Base-by-base conservation (phyloP, 169 alveolate genomes). In the Perkinsus chesapeaki region DNA sequence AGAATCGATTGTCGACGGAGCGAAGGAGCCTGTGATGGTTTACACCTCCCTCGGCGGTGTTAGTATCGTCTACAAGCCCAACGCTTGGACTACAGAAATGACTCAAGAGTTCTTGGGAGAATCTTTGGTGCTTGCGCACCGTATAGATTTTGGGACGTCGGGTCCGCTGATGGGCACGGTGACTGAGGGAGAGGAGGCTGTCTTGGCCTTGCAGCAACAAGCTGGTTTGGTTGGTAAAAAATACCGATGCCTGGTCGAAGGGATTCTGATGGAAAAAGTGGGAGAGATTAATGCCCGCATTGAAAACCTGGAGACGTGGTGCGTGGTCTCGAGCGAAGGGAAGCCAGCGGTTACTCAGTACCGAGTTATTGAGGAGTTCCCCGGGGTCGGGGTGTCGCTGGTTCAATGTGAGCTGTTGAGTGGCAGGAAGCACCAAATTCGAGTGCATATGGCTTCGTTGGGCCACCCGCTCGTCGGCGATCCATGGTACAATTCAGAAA, bases 391-490 rank as follows among this genome's bases (percentile, higher is more conserved):
- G 31, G 82, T 60, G 82, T 93, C 93, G 39, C 94, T 73, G 92
- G 95, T 91, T 0, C 48, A 91, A 12, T 91, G 93, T 39, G 82
- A 73, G 82, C n/a, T 91, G 16, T 73, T 91, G 73, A 91, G 47
- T 19, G 93, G 93, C 39, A 37, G 93, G 5, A 91, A 47, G 39
- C 93, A 91, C 43, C 93, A 91, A 39, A 91, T 91, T n/a, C 73
- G 93, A 23, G 93, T 39, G 39, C 93, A 91, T 37, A 39, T 91
- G 73, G 82, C 73, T 7, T 47, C 93, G n/a, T n/a, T 91, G 39
- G 93, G 93, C 93, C 93, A 91, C n/a, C 93, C 93, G 38, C 93
- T 91, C 34, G 93, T 91, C 3, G 82, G 82, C 12, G 82, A 60
- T 60, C 82, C 82, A 23, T 60, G 82, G 82, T 60, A 60, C 27